These are phyloP conservation scores for Benincasa hispida DNA, from an alignment of 306 rosid species.

Conservation along the genomic window DNA sequence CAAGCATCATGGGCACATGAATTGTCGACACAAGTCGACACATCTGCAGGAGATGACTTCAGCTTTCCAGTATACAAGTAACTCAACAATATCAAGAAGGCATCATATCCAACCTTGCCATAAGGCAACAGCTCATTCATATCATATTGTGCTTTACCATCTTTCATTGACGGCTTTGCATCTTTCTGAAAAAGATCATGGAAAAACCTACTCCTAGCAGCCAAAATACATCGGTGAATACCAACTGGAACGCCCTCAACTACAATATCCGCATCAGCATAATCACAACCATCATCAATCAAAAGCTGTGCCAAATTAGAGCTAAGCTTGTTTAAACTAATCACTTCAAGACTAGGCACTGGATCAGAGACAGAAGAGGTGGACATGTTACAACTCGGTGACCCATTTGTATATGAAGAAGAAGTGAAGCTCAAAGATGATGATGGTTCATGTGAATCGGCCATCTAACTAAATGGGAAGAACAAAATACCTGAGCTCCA, in stretches of 20 bases:
- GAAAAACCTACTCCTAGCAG: constrained; percentile 33
- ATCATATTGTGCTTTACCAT: constrained; percentile 20
- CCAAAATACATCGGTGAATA: constrained; percentile 41
- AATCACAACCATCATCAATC: constrained; percentile 27
- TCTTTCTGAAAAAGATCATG: constrained; percentile 24
- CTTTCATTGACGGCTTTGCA: constrained; percentile 16
- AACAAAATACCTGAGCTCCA: background rate
- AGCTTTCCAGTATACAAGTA: constrained; percentile 37
- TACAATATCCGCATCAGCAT: constrained; percentile 32
- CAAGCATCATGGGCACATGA: constrained; percentile 40
- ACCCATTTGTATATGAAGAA: constrained; percentile 64
- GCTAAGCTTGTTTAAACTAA: constrained; percentile 40
- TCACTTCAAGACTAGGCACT: constrained; percentile 52
- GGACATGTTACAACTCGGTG: constrained; percentile 34
- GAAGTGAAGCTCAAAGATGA: constrained; percentile 85
- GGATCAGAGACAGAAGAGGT: constrained; percentile 30
- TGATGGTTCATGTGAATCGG: constrained; percentile 60
- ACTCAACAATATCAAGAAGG: constrained; percentile 33
- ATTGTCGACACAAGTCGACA: constrained; percentile 38
- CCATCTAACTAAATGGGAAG: constrained; percentile 30
- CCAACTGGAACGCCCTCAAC: constrained; percentile 33
- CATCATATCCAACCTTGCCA: constrained; percentile 40
- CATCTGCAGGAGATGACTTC: constrained; percentile 35
- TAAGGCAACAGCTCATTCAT: constrained; percentile 33
- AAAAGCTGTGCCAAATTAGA: constrained; percentile 34